Evolutionary conservation across 208 protist species (phyloP), one percentile per base, ranked within the genome.

Genomic region (Trypanosoma platydactyli): DNA sequence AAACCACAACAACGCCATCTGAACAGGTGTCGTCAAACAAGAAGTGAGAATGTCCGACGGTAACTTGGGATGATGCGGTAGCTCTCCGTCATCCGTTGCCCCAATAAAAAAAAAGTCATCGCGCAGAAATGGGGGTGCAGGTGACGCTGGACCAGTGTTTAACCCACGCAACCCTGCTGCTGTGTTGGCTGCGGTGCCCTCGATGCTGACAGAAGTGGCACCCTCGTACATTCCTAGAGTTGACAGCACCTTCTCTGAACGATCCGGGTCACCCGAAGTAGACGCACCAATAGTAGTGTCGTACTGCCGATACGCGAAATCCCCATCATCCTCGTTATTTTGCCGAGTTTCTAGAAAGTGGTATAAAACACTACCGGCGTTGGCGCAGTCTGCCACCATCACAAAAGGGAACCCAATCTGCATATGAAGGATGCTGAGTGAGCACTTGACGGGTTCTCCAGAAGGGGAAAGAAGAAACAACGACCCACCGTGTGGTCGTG

Each of bases 11-110:
- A 99, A 66, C 16, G 96, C 95, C 67, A 98, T 98, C 44, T 84
- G 81, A 16, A 99, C 86, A 1, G 99, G 98, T 30, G 98, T 99
- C 0, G 98, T 99, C 3, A 99, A 84, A 78, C 99, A 99, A n/a
- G 96, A 81, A 5, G 98, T 99, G 64, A 99, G 98, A 24, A 99
- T 82, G 82, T 99, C 99, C 1, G 83, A 89, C 3, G 88, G 91
- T 44, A 96, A 76, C 25, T 73, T 77, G 25, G 80, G 83, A 73
- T 96, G 91, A 7, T 51, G 64, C 7, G 74, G 40, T 2, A 77
- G 46, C 18, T 20, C 46, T 2, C 65, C 76, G 13, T 71, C 76
- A 29, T 51, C 49, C n/a, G 75, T 80, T n/a, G 87, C 87, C 5
- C 90, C 90, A 64, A 95, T 84, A 44, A 95, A 95, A 67, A 87